phyloP scores from a whole-genome alignment of 805 yeast genomes.

The Yamadazyma philogaea region DNA sequence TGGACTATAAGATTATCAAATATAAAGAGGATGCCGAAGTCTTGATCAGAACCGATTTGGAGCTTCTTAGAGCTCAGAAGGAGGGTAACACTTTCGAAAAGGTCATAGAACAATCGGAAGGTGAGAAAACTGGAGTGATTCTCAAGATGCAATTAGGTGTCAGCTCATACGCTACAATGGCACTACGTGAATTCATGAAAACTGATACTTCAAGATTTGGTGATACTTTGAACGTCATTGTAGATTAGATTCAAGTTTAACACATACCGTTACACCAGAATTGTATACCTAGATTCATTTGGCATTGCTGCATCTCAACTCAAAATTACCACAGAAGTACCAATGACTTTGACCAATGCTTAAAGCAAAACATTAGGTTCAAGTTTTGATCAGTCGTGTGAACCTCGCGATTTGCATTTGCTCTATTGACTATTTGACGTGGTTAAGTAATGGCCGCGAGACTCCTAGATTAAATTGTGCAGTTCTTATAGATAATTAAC shows the following conservation, averaged over 20 bases:
- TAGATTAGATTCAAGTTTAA: slow-evolving; percentile 1
- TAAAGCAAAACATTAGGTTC: too few relatives aligned
- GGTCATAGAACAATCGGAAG: slow-evolving; percentile 24
- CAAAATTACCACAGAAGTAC: too few relatives aligned
- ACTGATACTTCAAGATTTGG: slow-evolving; percentile 55
- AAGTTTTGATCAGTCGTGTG: too few relatives aligned
- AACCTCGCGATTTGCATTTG: too few relatives aligned
- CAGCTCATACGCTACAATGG: slow-evolving; percentile 97
- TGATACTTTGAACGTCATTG: slow-evolving; percentile 15
- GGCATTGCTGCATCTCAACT: too few relatives aligned
- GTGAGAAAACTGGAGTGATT: slow-evolving; percentile 62
- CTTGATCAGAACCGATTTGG: slow-evolving; percentile 74
- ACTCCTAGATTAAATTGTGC: not conserved
- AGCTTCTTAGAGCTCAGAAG: slow-evolving; percentile 33
- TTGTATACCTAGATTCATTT: not conserved
- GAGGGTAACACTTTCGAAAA: slow-evolving; percentile 27
- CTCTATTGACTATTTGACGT: too few relatives aligned
- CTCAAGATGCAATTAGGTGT: slow-evolving; percentile 75
- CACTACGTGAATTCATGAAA: slow-evolving; percentile 84
- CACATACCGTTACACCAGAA: not conserved
- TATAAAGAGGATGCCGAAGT: slow-evolving; percentile 64
- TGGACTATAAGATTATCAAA: slow-evolving; percentile 60
- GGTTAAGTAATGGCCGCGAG: not conserved
- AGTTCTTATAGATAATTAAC: not conserved
- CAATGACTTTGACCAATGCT: too few relatives aligned